Conservation (phyloP, 208 protist genomes). For the Leishmania major region DNA sequence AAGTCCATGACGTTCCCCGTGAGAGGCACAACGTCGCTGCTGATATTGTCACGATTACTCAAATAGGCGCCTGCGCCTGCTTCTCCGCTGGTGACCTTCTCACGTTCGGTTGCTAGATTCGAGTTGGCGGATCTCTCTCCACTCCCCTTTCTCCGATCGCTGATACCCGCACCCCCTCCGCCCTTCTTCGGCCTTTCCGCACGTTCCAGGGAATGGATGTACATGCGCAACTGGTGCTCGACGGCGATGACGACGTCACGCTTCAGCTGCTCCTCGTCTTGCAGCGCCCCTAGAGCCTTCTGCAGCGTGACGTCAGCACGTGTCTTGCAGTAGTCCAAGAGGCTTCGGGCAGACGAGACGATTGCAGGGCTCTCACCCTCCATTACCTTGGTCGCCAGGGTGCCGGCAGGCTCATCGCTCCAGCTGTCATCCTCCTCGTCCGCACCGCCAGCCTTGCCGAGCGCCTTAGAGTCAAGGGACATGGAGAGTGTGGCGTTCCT, state of each 20-base stretch:
- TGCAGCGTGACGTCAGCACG: slow-evolving; percentile 5
- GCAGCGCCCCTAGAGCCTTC: slow-evolving; percentile 21
- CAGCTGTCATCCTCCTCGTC: slow-evolving; percentile 42
- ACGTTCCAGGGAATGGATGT: slow-evolving; percentile 22
- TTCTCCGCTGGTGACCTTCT: background rate
- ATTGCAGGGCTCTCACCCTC: background rate
- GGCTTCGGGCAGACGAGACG: slow-evolving; percentile 25
- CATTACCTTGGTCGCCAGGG: background rate
- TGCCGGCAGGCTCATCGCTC: slow-evolving; percentile 14
- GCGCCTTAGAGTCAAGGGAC: slow-evolving; percentile 44
- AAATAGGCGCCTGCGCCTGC: background rate
- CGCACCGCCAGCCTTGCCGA: slow-evolving; percentile 4
- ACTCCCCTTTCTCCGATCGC: background rate
- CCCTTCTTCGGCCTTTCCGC: slow-evolving; percentile 1
- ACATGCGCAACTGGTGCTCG: slow-evolving; percentile 46
- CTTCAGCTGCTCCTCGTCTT: slow-evolving; percentile 48
- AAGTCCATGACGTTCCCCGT: slow-evolving; percentile 13
- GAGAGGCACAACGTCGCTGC: background rate
- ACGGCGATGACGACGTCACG: slow-evolving; percentile 45
- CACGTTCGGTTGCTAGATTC: background rate
- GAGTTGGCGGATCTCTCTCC: background rate
- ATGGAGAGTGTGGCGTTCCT: slow-evolving; percentile 5
- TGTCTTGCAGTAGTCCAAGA: slow-evolving; percentile 38
- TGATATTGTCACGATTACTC: background rate
- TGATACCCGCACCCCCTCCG: background rate